Evolutionary conservation across 805 yeast genomes (phyloP).

Genomic region (Spathaspora arborariae): DNA sequence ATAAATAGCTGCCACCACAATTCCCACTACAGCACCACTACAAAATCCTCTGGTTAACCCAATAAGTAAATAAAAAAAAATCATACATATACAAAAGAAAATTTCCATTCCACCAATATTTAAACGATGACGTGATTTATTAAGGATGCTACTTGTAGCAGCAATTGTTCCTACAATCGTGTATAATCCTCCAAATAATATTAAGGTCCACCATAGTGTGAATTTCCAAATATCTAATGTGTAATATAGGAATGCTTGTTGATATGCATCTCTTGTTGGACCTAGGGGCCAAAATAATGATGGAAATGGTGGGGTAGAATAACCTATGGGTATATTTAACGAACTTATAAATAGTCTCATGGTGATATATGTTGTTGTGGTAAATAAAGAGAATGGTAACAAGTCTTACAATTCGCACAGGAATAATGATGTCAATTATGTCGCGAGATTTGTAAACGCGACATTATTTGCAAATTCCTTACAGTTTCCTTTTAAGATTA

Average conservation of each 20-base stretch:
- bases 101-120: constrained; percentile 3
- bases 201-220: constrained; percentile 77
- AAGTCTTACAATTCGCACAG: neutral
- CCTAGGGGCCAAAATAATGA: constrained; percentile 71
- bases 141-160: constrained; percentile 19
- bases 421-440: no score
- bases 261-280: constrained; percentile 31
- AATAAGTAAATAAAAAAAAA: constrained; percentile 33
- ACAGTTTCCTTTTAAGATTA: no score
- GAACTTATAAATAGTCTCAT: constrained; percentile 31
- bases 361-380: neutral
- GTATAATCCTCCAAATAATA: constrained; percentile 63
- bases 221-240: constrained; percentile 75
- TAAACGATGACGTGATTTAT: constrained; percentile 16
- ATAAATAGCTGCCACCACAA: constrained; percentile 71
- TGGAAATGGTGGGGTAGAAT: constrained; percentile 75
- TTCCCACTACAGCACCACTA: constrained; percentile 74
- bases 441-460: no score
- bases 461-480: no score
- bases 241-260: constrained; percentile 60
- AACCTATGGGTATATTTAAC: constrained; percentile 72
- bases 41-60: constrained; percentile 66
- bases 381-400: neutral
- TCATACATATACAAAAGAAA: neutral
- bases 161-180: constrained; percentile 63